phyloP scores from a whole-genome alignment of 805 yeast genomes.

The Metschnikowia proteae region DNA sequence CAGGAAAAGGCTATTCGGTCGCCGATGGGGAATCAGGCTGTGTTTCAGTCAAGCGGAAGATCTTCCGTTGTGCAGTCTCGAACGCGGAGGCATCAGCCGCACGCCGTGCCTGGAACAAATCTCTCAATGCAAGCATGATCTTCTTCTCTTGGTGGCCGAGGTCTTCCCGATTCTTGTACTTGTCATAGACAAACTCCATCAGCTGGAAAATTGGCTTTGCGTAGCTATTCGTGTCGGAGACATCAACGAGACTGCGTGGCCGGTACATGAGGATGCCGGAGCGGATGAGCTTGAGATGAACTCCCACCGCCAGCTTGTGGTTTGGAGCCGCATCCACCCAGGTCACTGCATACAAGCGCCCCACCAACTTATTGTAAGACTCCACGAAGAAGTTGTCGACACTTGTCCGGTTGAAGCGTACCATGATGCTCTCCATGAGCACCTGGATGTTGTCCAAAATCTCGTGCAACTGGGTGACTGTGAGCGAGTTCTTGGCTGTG shows the following conservation, averaged over 20 bases:
- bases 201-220: slow-evolving; percentile 21
- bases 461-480: slow-evolving; percentile 21
- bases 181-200: slow-evolving; percentile 22
- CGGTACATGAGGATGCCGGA: slow-evolving; percentile 29
- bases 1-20: not conserved
- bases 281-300: slow-evolving; percentile 27
- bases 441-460: slow-evolving; percentile 21
- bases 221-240: slow-evolving; percentile 17
- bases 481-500: slow-evolving; percentile 26
- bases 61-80: slow-evolving; percentile 1
- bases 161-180: slow-evolving; percentile 17
- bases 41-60: not conserved
- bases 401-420: slow-evolving; percentile 13
- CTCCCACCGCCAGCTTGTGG: slow-evolving; percentile 12
- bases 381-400: slow-evolving; percentile 17
- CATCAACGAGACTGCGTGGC: slow-evolving; percentile 23
- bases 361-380: slow-evolving; percentile 25
- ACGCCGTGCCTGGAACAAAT: slow-evolving; percentile 12
- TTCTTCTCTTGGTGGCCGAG: slow-evolving; percentile 18
- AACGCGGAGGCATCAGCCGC: not conserved
- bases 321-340: slow-evolving; percentile 24
- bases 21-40: not conserved
- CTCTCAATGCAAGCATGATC: slow-evolving; percentile 19
- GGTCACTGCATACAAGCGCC: slow-evolving; percentile 22
- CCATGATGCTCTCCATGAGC: slow-evolving; percentile 24